These are phyloP conservation scores for Hypoxylon crocopeplum DNA, from an alignment of 495 filamentous ascomycete genomes.

Conservation along the genomic window DNA sequence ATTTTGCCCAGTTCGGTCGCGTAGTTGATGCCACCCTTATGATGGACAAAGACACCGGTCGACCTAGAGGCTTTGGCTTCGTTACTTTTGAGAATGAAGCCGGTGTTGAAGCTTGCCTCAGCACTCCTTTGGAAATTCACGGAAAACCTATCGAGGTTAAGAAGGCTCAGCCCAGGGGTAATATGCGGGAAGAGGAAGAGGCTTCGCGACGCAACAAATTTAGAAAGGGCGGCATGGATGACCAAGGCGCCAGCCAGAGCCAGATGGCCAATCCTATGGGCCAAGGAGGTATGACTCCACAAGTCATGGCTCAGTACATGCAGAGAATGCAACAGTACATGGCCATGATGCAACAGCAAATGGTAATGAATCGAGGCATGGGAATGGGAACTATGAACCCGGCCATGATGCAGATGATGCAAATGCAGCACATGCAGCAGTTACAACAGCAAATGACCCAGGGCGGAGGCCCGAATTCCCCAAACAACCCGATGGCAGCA, in stretches of 20 bases:
- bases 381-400: slow-evolving; percentile 66
- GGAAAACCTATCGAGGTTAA: slow-evolving; percentile 98
- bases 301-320: slow-evolving; percentile 98
- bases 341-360: slow-evolving; percentile 86
- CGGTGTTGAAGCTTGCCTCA: slow-evolving; percentile 89
- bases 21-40: slow-evolving; percentile 97
- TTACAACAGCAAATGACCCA: slow-evolving; percentile 74
- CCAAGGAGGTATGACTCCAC: slow-evolving; percentile 80
- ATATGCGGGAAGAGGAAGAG: slow-evolving; percentile 90
- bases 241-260: slow-evolving; percentile 47
- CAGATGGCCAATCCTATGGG: slow-evolving; percentile 51
- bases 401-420: slow-evolving; percentile 65
- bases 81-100: slow-evolving; percentile 97
- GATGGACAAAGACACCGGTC: slow-evolving; percentile 99
- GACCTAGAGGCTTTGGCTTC: slow-evolving; percentile 96
- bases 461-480: slow-evolving; percentile 46
- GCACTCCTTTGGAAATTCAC: slow-evolving; percentile 81
- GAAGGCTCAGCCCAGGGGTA: slow-evolving; percentile 94
- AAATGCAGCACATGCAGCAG: slow-evolving; percentile 85
- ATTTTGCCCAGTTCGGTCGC: slow-evolving; percentile 94
- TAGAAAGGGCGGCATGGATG: slow-evolving; percentile 54
- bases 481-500: slow-evolving; percentile 55
- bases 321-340: slow-evolving; percentile 98
- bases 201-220: slow-evolving; percentile 69
- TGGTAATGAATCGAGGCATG: slow-evolving; percentile 67